Base-by-base conservation (phyloP, 441 rosid species). In the Omphalea diandra region DNA sequence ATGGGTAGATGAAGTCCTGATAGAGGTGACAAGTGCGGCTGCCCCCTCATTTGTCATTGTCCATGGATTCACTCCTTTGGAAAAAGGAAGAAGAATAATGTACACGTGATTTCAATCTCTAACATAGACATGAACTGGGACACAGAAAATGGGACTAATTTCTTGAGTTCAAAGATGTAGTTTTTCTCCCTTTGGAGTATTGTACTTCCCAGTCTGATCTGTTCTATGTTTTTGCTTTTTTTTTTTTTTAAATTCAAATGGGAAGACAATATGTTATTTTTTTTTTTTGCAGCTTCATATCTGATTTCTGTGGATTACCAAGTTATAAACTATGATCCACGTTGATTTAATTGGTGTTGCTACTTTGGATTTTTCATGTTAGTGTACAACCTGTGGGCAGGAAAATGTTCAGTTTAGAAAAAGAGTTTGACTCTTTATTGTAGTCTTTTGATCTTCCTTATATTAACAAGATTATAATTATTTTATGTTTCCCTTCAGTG, bases 251-350 rank as follows among this genome's bases (percentile, higher is more conserved):
- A 22, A 40, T 46, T 9, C 52, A 61, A 70, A 35, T 70, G 31
- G 18, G 41, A 40, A 55, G 43, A 56, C 29, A 10, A 41, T 18
- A 10, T 44, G 35, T 47, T 22, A 44, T 70, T 69, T 56, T 31
- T 22, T 58, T 70, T 69, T 56, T 31, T 12, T 53, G 69, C 22
- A 8, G 24, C 44, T 57, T 11, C 47, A 44, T 38, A 17, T 33
- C 50, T 43, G 63, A 26, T 44, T 43, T 32, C 9, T 4, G 5
- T 4, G n/a, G 5, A 27, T 27, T 38, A 44, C 52, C 33, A 3
- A 0, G 35, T 5, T 24, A 40, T 20, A 56, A 26, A 63, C n/a
- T 40, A 29, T 38, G 26, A 56, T 61, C 27, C 15, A 11, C 22
- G 12, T 20, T 27, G 29, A 58, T 4, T 56, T 40, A 14, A n/a